Evolutionary conservation across 139 green algal species (phyloP).

Genomic region (Micractinium sp.): DNA sequence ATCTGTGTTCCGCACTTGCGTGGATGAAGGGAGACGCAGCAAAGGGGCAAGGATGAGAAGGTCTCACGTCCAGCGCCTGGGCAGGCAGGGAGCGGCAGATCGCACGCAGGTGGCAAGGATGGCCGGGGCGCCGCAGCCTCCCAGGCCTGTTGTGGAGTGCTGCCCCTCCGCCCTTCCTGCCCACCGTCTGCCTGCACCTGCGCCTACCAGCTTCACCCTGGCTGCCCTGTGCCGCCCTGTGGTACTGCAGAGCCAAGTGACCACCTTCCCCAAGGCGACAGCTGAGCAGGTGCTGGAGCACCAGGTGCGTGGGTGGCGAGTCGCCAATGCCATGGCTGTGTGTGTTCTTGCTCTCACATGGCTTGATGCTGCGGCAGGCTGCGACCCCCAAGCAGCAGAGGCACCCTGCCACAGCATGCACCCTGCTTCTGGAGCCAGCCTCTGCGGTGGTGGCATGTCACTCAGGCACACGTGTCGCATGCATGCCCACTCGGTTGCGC

Average conservation of each 20-base stretch:
- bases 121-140: too few relatives aligned
- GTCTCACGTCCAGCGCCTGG: too few relatives aligned
- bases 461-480: neutral
- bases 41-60: too few relatives aligned
- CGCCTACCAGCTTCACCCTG: neutral
- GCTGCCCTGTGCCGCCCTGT: neutral
- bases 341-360: neutral
- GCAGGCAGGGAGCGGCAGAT: neutral
- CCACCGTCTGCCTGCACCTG: neutral
- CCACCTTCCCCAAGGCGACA: neutral
- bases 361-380: neutral
- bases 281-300: constrained; percentile 21
- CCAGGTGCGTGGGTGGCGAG: constrained; percentile 4
- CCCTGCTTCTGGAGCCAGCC: too few relatives aligned
- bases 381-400: too few relatives aligned
- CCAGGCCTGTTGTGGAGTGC: too few relatives aligned
- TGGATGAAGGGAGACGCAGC: neutral
- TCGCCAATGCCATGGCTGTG: neutral
- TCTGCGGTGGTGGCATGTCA: too few relatives aligned
- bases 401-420: too few relatives aligned
- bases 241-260: neutral
- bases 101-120: neutral
- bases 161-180: neutral
- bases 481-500: neutral
- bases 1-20: neutral